Conservation (phyloP, 306 rosid genomes). For the Citrullus mucosospermus region DNA sequence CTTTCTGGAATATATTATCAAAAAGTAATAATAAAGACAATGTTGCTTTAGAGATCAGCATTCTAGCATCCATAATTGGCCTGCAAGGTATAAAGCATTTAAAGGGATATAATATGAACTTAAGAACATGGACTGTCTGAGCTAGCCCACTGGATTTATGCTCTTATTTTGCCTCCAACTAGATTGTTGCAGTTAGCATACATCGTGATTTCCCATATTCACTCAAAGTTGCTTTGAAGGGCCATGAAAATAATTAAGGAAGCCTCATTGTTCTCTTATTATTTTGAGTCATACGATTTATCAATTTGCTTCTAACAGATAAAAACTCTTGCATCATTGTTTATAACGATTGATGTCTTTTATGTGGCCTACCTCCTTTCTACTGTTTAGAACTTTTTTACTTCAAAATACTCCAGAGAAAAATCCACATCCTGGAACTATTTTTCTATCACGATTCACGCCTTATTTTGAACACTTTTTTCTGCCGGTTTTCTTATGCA, state of each 20-base stretch:
- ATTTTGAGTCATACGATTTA: neutral
- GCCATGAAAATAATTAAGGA: too few species aligned
- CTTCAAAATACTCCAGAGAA: neutral
- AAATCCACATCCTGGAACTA: neutral
- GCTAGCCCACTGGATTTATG: neutral
- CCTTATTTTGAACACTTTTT: neutral
- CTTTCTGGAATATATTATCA: too few species aligned
- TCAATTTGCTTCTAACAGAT: neutral
- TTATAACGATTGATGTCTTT: neutral
- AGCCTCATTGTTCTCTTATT: neutral
- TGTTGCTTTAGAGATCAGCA: neutral
- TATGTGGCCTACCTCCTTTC: neutral
- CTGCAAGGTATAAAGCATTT: neutral
- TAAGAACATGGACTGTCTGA: neutral
- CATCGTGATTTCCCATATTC: neutral
- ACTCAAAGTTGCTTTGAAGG: neutral
- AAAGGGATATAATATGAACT: neutral
- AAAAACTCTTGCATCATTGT: too few species aligned
- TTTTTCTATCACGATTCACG: neutral
- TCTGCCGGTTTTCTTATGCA: constrained; percentile 29
- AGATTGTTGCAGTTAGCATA: neutral
- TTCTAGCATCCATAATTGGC: neutral
- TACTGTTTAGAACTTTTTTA: neutral
- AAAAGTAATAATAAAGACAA: too few species aligned
- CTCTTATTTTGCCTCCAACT: neutral